Conservation (phyloP, 2,329 filamentous ascomycete genomes). For the Aspergillus pseudonomiae region DNA sequence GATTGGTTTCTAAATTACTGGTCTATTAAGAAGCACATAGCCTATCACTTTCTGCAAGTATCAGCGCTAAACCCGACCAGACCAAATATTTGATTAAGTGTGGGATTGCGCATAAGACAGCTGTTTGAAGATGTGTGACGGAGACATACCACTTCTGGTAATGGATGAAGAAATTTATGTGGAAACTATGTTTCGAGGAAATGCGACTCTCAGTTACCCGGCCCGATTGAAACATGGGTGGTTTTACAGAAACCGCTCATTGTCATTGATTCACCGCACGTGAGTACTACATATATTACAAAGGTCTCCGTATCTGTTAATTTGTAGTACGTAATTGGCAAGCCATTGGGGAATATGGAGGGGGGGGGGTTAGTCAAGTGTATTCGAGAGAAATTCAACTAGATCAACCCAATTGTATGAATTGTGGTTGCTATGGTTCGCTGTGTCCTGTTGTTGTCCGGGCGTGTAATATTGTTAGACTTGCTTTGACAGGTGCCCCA, state of each 20-base stretch:
- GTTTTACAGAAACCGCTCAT: neutral
- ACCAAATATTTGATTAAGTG: neutral
- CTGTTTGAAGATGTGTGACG: neutral
- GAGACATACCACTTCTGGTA: neutral
- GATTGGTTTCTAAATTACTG: neutral
- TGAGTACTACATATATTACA: neutral
- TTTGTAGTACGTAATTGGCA: neutral
- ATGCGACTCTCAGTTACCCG: neutral
- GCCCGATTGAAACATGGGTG: neutral
- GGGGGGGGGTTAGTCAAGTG: neutral
- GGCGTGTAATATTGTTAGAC: neutral
- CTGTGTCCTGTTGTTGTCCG: neutral
- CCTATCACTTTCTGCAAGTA: neutral
- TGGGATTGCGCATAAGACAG: neutral
- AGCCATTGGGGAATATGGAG: neutral
- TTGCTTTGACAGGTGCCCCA: constrained; percentile 7
- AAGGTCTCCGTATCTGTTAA: neutral
- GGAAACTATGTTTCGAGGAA: constrained; percentile 8
- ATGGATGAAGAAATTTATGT: constrained; percentile 13
- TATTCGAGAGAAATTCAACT: neutral
- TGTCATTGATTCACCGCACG: neutral
- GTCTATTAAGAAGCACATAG: neutral
- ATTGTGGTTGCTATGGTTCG: neutral
- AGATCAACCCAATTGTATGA: neutral
- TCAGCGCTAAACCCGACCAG: neutral